Evolutionary conservation across 2,329 filamentous ascomycete species (phyloP).

Genomic region (Cercospora sp.): DNA sequence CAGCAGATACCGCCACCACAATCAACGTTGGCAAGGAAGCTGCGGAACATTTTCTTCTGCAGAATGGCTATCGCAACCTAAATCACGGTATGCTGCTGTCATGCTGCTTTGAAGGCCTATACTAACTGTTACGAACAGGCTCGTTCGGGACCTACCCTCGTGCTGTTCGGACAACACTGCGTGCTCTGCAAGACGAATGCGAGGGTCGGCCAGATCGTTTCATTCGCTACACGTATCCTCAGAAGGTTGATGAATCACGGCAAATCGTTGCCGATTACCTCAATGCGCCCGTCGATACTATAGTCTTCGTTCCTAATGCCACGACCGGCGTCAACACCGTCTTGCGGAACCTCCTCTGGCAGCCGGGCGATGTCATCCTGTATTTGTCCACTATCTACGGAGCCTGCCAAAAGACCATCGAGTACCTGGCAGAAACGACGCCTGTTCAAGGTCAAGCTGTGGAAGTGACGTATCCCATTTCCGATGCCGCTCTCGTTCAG

Average conservation of each 20-base stretch:
- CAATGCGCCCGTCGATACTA: conserved; percentile 62
- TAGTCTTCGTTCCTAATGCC: conserved; percentile 80
- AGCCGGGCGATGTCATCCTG: conserved; percentile 71
- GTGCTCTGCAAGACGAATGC: conserved; percentile 63
- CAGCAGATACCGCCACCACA: neutral
- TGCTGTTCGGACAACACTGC: conserved; percentile 59
- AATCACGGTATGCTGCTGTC: conserved; percentile 66
- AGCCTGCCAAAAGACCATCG: conserved; percentile 71
- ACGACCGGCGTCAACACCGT: conserved; percentile 77
- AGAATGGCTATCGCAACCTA: conserved; percentile 66
- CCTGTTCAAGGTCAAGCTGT: conserved; percentile 56
- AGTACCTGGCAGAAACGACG: conserved; percentile 70
- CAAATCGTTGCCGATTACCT: conserved; percentile 65
- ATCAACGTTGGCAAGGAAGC: conserved; percentile 44
- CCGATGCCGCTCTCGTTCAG: conserved; percentile 65
- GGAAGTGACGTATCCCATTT: conserved; percentile 64
- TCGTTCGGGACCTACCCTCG: conserved; percentile 78
- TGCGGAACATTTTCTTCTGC: conserved; percentile 68
- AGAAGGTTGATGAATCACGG: conserved; percentile 64
- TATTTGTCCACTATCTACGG: conserved; percentile 79
- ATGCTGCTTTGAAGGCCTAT: neutral
- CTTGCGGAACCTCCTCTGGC: conserved; percentile 71
- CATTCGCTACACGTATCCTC: conserved; percentile 67
- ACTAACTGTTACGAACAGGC: conserved; percentile 46
- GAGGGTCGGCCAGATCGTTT: conserved; percentile 74